These are phyloP conservation scores for Rhynchospora breviuscula DNA, from an alignment of 176 grass and related monocot species.

Conservation along the genomic window DNA sequence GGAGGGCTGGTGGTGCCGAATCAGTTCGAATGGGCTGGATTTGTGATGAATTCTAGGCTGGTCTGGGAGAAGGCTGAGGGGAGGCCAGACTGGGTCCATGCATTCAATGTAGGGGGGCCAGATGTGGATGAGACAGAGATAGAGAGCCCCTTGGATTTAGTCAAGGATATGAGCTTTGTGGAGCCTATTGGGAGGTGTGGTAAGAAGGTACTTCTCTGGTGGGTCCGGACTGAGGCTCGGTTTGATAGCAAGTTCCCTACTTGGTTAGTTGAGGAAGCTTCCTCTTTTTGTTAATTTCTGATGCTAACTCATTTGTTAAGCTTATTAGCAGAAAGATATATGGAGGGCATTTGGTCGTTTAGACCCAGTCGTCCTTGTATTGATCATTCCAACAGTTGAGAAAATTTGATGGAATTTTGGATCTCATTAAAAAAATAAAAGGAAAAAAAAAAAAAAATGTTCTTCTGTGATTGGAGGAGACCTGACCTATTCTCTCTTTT, in stretches of 20 bases:
- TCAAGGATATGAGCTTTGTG: conserved; percentile 29
- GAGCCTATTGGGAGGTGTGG: conserved; percentile 40
- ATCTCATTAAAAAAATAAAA: background rate
- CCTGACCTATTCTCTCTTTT: background rate
- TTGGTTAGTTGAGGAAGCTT: conserved; percentile 25
- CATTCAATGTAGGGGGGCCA: conserved; percentile 10
- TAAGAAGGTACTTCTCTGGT: conserved; percentile 43
- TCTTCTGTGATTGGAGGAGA: background rate
- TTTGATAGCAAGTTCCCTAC: conserved; percentile 33
- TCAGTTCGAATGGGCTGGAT: conserved; percentile 39
- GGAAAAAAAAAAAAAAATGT: background rate
- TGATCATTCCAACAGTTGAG: background rate
- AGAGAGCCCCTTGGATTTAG: conserved; percentile 29
- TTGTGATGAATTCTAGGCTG: conserved; percentile 33
- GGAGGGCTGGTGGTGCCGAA: conserved; percentile 10
- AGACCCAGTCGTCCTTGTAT: background rate
- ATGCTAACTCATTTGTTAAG: background rate
- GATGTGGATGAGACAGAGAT: conserved; percentile 8
- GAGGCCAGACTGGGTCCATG: conserved; percentile 33
- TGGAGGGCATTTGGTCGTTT: background rate
- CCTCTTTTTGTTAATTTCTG: background rate
- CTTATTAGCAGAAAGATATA: background rate
- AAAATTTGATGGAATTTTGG: background rate
- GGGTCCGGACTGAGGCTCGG: conserved; percentile 29
- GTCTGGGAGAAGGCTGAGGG: conserved; percentile 29